A percentile compares a stretch with the other conserved stretches of the same genome.
phyloP scores from a whole-genome alignment of 1,139 yeast species.

The Trichomonascaceae sp. region DNA sequence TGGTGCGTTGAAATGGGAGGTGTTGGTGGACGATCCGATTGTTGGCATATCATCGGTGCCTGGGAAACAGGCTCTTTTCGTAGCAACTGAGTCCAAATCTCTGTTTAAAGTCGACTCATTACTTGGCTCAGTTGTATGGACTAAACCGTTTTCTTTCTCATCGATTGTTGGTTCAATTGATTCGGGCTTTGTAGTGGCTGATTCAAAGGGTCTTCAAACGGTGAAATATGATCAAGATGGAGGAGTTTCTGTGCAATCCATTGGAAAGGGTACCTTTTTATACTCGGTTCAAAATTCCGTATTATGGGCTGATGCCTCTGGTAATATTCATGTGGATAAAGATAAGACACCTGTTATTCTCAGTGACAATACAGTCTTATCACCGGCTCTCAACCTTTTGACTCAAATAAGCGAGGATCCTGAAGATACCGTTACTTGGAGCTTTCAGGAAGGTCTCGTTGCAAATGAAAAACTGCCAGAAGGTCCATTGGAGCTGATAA shows the following conservation, averaged over 20 bases:
- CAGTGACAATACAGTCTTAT: neutral
- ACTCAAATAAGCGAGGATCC: constrained; percentile 1
- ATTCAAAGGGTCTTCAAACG: constrained; percentile 9
- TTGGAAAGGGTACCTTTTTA: constrained; percentile 7
- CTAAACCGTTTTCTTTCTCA: constrained; percentile 3
- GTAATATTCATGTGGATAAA: constrained; percentile 5
- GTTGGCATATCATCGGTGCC: neutral
- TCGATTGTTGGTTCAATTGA: constrained; percentile 7
- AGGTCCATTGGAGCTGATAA: neutral
- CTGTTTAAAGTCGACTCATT: constrained; percentile 8
- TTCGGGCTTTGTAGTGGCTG: constrained; percentile 3
- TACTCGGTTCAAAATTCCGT: constrained; percentile 5
- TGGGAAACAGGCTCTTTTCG: neutral
- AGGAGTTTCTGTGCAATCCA: neutral
- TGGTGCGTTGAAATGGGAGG: constrained; percentile 18
- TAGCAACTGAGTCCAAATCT: constrained; percentile 1
- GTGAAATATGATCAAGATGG: constrained; percentile 5
- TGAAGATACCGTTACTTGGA: constrained; percentile 3
- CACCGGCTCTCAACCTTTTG: neutral
- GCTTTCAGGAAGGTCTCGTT: constrained; percentile 2
- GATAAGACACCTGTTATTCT: neutral
- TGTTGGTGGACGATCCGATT: constrained; percentile 5
- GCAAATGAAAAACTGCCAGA: neutral
- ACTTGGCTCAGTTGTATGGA: constrained; percentile 6
- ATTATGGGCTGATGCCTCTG: constrained; percentile 7